Percentiles rank a stretch among this genome's conserved stretches.
Evolutionary conservation across 768 basidiomycete species (phyloP).

Genomic region (Leucosporidium yakuticum): DNA sequence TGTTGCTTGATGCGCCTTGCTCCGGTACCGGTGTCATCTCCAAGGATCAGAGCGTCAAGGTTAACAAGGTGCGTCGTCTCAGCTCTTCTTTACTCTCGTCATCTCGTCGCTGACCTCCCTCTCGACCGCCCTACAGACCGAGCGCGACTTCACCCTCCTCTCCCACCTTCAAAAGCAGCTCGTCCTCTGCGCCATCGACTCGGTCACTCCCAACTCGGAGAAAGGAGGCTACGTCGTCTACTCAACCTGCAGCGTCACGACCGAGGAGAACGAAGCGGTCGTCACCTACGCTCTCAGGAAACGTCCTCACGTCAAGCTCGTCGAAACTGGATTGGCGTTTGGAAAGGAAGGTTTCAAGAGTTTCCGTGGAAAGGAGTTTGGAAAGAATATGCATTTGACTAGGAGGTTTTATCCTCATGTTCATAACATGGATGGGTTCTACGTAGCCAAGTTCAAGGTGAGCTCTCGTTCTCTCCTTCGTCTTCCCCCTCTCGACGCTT

Average conservation of each 20-base stretch:
- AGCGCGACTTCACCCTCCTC: conserved; percentile 91
- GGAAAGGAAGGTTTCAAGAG: conserved; percentile 84
- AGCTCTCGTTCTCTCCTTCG: background rate
- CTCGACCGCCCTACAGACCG: conserved; percentile 55
- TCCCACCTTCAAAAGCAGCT: conserved; percentile 97
- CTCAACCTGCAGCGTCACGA: conserved; percentile 95
- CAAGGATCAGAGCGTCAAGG: conserved; percentile 94
- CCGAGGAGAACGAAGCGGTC: conserved; percentile 97
- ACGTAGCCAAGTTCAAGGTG: conserved; percentile 96
- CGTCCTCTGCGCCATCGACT: conserved; percentile 96
- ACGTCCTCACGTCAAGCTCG: conserved; percentile 83
- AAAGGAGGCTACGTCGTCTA: conserved; percentile 93
- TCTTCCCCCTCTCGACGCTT: background rate
- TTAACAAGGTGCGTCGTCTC: conserved; percentile 76
- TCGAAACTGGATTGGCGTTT: conserved; percentile 87
- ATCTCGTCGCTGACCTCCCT: background rate
- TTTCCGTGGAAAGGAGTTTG: conserved; percentile 85
- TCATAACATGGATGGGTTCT: conserved; percentile 99
- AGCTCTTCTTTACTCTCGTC: conserved; percentile 3
- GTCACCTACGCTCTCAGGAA: conserved; percentile 96
- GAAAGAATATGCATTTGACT: conserved; percentile 69
- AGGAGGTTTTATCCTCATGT: conserved; percentile 69
- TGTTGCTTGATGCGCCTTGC: conserved; percentile 92
- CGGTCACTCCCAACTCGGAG: conserved; percentile 77
- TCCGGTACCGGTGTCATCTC: conserved; percentile 97